Evolutionary conservation across 352 stramenopile genomes (phyloP).

Genomic region (Globisporangium yorkense): DNA sequence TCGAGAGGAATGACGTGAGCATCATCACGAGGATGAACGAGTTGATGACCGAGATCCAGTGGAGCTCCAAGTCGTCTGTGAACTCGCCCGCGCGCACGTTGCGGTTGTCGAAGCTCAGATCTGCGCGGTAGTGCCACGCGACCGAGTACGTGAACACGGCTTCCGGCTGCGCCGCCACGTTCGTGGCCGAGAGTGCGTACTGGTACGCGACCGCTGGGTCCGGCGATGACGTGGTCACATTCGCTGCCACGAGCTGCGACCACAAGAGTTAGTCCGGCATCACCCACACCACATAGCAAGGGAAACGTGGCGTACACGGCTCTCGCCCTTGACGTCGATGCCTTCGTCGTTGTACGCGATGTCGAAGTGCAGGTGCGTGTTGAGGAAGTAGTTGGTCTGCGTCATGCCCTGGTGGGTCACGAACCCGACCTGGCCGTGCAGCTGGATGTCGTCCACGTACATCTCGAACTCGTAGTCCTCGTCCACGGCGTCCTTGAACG

Average conservation of each 20-base stretch:
- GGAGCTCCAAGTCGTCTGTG: constrained; percentile 84
- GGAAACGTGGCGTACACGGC: constrained; percentile 30
- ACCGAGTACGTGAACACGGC: constrained; percentile 95
- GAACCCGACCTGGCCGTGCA: constrained; percentile 95
- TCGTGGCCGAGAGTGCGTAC: constrained; percentile 42
- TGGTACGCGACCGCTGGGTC: constrained; percentile 54
- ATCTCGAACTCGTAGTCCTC: constrained; percentile 99
- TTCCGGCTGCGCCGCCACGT: constrained; percentile 37
- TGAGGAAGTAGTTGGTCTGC: constrained; percentile 88
- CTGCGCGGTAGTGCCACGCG: constrained; percentile 88
- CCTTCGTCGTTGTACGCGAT: constrained; percentile 90
- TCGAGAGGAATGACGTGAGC: constrained; percentile 94
- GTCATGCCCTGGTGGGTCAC: constrained; percentile 66
- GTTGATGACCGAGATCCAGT: constrained; percentile 99
- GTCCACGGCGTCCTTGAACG: constrained; percentile 94
- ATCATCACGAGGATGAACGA: constrained; percentile 97
- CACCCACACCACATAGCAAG: background rate
- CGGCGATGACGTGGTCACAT: constrained; percentile 55
- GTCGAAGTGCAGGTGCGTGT: constrained; percentile 95
- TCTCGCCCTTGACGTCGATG: constrained; percentile 76
- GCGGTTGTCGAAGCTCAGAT: constrained; percentile 87
- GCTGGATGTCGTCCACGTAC: constrained; percentile 96
- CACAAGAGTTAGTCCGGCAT: background rate
- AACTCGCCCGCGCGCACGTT: constrained; percentile 74
- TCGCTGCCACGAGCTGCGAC: constrained; percentile 58